These are phyloP conservation scores for Leishmania lainsoni DNA, from an alignment of 208 protist species.

Conservation along the genomic window DNA sequence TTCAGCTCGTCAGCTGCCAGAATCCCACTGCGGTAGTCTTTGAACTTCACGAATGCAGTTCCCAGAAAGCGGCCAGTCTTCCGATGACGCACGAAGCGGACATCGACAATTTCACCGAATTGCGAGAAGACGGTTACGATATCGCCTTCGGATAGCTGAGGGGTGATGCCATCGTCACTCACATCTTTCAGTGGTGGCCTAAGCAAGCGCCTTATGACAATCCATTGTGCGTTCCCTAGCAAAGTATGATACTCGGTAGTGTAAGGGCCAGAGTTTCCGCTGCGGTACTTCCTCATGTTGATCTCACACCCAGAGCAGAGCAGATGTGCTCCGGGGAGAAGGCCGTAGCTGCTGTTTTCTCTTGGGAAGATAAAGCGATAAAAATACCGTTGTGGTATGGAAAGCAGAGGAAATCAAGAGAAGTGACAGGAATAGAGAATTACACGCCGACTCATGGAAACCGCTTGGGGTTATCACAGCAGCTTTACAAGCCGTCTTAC, in stretches of 20 bases:
- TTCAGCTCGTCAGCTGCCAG: constrained; percentile 80
- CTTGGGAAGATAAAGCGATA: neutral
- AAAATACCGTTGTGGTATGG: neutral
- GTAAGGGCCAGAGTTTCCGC: constrained; percentile 68
- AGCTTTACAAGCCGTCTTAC: neutral
- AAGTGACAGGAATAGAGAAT: neutral
- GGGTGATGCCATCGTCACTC: constrained; percentile 1
- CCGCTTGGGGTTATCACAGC: neutral
- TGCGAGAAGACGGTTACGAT: constrained; percentile 88
- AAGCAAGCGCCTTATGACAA: constrained; percentile 66
- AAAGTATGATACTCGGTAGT: constrained; percentile 75
- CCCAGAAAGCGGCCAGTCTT: constrained; percentile 77
- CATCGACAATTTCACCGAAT: constrained; percentile 81
- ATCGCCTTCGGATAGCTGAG: constrained; percentile 79
- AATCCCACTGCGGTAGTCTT: constrained; percentile 74
- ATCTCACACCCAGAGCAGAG: neutral
- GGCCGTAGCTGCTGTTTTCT: neutral
- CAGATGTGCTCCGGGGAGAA: neutral
- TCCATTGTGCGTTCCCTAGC: constrained; percentile 71
- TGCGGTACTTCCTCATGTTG: constrained; percentile 43
- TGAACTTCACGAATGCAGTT: constrained; percentile 81
- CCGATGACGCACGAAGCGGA: constrained; percentile 74
- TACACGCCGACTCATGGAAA: neutral
- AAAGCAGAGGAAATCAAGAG: neutral
- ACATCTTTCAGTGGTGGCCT: constrained; percentile 9